A percentile compares a stretch with the other conserved stretches of the same genome.
Conservation (phyloP, 2,329 filamentous ascomycete species). For the Colletotrichum ledebouriae region DNA sequence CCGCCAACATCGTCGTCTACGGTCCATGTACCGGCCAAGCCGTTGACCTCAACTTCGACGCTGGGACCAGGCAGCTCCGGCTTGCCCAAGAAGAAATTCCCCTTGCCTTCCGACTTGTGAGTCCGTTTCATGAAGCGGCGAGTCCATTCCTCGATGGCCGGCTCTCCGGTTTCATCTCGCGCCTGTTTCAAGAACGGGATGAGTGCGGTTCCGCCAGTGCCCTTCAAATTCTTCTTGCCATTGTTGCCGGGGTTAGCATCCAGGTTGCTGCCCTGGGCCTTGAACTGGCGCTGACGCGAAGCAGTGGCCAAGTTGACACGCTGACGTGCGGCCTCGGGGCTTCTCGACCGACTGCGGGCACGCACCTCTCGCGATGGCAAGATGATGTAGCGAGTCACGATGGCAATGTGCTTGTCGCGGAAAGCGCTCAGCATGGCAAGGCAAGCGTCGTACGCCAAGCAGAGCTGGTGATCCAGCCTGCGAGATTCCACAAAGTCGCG, state of each 20-base stretch:
- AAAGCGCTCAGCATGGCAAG: slow-evolving; percentile 78
- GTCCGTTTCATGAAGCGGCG: slow-evolving; percentile 69
- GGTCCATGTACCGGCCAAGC: slow-evolving; percentile 89
- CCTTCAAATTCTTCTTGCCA: slow-evolving; percentile 75
- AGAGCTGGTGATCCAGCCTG: slow-evolving; percentile 74
- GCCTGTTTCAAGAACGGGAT: slow-evolving; percentile 98
- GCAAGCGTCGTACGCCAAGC: slow-evolving; percentile 90
- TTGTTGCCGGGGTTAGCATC: slow-evolving; percentile 55
- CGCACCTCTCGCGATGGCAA: slow-evolving; percentile 84
- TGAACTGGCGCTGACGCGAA: slow-evolving; percentile 57
- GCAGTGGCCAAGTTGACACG: slow-evolving; percentile 74
- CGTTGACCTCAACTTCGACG: slow-evolving; percentile 66
- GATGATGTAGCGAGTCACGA: slow-evolving; percentile 96
- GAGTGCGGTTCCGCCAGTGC: slow-evolving; percentile 92
- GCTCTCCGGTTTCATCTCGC: slow-evolving; percentile 94
- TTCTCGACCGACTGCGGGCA: slow-evolving; percentile 71
- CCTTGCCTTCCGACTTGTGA: slow-evolving; percentile 62
- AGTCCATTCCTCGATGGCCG: slow-evolving; percentile 79
- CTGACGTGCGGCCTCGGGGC: slow-evolving; percentile 64
- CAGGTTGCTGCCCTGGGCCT: slow-evolving; percentile 29
- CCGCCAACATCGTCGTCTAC: slow-evolving; percentile 84
- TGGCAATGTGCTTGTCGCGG: slow-evolving; percentile 94
- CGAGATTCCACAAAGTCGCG: slow-evolving; percentile 80
- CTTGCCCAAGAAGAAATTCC: slow-evolving; percentile 71
- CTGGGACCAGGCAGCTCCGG: slow-evolving; percentile 55